Evolutionary conservation across 306 rosid species (phyloP).

Genomic region (Cyclanthera cordifolia): DNA sequence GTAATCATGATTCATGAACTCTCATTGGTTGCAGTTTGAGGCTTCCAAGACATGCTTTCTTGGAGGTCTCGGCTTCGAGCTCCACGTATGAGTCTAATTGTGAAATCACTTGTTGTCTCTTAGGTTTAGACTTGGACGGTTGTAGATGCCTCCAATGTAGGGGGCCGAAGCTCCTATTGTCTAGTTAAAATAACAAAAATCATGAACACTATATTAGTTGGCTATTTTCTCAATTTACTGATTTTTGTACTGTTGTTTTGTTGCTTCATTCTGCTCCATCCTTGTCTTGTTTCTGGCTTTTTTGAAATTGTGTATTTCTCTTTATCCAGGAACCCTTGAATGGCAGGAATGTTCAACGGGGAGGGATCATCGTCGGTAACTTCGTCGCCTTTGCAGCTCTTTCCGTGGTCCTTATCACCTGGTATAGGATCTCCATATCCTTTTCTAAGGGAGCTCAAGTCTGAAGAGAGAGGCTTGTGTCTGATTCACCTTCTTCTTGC

Average conservation of each 20-base stretch:
- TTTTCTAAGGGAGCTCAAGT: slow-evolving; percentile 39
- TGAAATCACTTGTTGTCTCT: no score
- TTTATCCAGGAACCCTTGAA: background rate
- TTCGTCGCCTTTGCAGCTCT: slow-evolving; percentile 23
- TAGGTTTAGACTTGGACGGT: no score
- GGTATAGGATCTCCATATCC: slow-evolving; percentile 49
- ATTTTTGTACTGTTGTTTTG: slow-evolving; percentile 1
- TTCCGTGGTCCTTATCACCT: slow-evolving; percentile 26
- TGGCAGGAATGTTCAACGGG: slow-evolving; percentile 27
- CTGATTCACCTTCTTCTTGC: slow-evolving; percentile 45
- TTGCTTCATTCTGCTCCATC: background rate
- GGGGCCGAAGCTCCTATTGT: no score
- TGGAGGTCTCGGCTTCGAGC: no score
- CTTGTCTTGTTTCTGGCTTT: background rate
- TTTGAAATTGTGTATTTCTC: slow-evolving; percentile 4
- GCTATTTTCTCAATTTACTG: background rate
- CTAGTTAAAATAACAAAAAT: no score
- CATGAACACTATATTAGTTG: background rate
- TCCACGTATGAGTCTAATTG: no score
- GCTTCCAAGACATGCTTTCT: no score
- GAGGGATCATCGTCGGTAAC: slow-evolving; percentile 33
- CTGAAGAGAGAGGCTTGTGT: slow-evolving; percentile 41
- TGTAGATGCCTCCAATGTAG: no score
- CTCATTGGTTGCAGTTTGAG: no score
- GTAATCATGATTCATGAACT: no score